Percentiles rank a stretch among this genome's conserved stretches.
phyloP scores from a whole-genome alignment of 1,284 basidiomycete species.

The Xanthoconium separans region DNA sequence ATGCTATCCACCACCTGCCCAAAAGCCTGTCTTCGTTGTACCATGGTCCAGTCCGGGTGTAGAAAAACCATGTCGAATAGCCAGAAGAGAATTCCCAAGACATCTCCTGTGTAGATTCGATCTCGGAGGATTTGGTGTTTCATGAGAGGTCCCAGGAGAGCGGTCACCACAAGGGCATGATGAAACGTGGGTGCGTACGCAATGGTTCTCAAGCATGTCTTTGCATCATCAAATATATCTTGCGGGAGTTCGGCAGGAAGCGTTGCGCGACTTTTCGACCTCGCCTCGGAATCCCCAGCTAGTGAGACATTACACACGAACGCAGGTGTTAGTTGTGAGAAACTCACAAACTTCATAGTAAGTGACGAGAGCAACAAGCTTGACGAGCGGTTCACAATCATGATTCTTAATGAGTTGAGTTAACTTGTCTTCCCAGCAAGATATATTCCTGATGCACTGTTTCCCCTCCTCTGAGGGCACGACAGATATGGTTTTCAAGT shows the following conservation, averaged over 20 bases:
- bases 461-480: constrained; percentile 22
- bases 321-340: no score
- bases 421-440: constrained; percentile 12
- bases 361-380: constrained; percentile 22
- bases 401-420: constrained; percentile 8
- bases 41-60: constrained; percentile 15
- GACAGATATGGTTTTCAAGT: background rate
- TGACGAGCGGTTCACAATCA: constrained; percentile 10
- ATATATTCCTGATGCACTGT: constrained; percentile 13
- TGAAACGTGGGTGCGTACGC: constrained; percentile 7
- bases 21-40: constrained; percentile 6
- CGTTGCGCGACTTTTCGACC: background rate
- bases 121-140: constrained; percentile 15
- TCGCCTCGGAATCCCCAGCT: constrained; percentile 8
- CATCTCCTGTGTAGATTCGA: constrained; percentile 10
- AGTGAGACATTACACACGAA: background rate
- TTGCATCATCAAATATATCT: constrained; percentile 7
- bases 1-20: constrained; percentile 25
- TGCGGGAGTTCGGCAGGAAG: background rate
- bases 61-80: no score
- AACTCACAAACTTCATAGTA: constrained; percentile 27
- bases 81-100: constrained; percentile 6
- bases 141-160: constrained; percentile 20
- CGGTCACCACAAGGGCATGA: constrained; percentile 17
- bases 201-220: constrained; percentile 11